Base-by-base conservation (phyloP, 495 filamentous ascomycete species). In the Talaromyces trachyspermus region DNA sequence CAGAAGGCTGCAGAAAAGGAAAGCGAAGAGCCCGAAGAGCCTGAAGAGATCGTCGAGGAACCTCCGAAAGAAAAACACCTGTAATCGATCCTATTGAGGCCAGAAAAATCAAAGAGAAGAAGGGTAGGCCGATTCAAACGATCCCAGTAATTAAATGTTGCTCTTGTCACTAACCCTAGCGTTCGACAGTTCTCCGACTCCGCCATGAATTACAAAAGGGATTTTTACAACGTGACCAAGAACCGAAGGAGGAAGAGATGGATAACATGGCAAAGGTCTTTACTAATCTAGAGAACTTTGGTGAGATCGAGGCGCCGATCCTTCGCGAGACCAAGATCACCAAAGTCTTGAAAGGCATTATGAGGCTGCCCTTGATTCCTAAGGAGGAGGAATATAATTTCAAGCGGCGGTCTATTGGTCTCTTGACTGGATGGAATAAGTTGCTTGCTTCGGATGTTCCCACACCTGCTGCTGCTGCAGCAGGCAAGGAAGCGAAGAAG, bases 131-230 rank as follows among this genome's bases (percentile, higher is more conserved):
- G n/a, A n/a, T n/a, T n/a, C n/a, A n/a, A n/a, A n/a, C n/a, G n/a
- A n/a, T n/a, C n/a, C n/a, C n/a, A n/a, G n/a, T n/a, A n/a, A n/a
- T n/a, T n/a, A n/a, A n/a, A n/a, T n/a, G n/a, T 14, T 23, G 37
- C 10, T 12, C 10, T 42, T 14, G 24, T 27, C 35, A n/a, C 23
- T 3, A 37, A 9, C 9, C 20, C 8, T 20, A 11, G 7, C 14
- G 43, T 12, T 36, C 40, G 19, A 9, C 33, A 72, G 86, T 95
- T 17, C 68, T 95, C 4, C 95, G 88, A 66, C 73, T 91, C 32
- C 83, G 90, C 42, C 89, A 96, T 68, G 84, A 85, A 60, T 81
- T 96, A 17, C 90, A 96, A 60, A 89, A 90, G 59, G 90, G 88
- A 0, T 86, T 96, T 53, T 78, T 96, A 15, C 85, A 84, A 12